Conservation (phyloP, 192 early-diverging fungal genomes). For the Diversispora epigaea region DNA sequence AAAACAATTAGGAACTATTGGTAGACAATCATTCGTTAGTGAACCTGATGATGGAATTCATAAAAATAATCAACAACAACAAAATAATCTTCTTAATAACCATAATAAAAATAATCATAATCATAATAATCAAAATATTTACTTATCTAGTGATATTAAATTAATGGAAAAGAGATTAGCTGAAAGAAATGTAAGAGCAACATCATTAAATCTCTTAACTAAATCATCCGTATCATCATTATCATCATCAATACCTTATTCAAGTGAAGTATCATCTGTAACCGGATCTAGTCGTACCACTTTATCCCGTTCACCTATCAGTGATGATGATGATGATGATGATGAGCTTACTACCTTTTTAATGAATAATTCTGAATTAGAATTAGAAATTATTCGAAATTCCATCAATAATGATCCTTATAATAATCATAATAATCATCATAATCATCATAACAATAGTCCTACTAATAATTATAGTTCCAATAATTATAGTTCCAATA, state of each 20-base stretch:
- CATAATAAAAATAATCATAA: too few species aligned
- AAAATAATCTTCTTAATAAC: too few species aligned
- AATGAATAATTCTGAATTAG: not conserved
- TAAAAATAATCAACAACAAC: too few species aligned
- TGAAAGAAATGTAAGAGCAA: not conserved
- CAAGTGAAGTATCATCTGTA: not conserved
- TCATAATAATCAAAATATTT: too few species aligned
- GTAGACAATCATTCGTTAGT: too few species aligned
- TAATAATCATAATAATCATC: not conserved
- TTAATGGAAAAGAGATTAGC: too few species aligned
- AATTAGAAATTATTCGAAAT: not conserved
- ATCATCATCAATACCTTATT: not conserved
- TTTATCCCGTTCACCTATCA: not conserved
- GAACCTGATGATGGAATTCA: too few species aligned
- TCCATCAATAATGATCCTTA: not conserved
- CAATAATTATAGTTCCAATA: not conserved
- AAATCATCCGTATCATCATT: constrained; percentile 9
- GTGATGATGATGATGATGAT: not conserved
- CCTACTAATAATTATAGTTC: not conserved
- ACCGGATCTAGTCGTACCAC: not conserved
- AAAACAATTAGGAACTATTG: too few species aligned
- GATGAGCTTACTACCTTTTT: not conserved
- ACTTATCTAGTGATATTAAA: too few species aligned
- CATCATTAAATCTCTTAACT: not conserved
- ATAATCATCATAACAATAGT: not conserved